phyloP scores from a whole-genome alignment of 108 stramenopile species.

The Pinguiococcus pyrenoidosus region DNA sequence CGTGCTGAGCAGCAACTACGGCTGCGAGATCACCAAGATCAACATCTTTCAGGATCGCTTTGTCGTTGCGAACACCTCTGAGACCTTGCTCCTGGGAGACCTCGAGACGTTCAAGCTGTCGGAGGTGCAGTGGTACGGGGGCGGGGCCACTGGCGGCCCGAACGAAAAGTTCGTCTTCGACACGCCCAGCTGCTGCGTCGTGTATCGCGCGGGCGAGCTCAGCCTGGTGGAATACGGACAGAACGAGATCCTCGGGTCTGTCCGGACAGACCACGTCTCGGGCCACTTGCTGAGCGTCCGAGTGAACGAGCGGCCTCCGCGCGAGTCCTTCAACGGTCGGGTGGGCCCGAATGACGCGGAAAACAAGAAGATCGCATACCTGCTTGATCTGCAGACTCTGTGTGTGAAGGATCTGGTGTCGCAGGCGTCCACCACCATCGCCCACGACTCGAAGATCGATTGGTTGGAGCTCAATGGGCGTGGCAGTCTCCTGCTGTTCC shows the following conservation, averaged over 20 bases:
- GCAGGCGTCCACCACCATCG: slow-evolving; percentile 20
- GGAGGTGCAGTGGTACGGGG: slow-evolving; percentile 38
- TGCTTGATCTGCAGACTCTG: slow-evolving; percentile 44
- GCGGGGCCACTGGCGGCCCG: background rate
- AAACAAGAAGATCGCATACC: slow-evolving; percentile 50
- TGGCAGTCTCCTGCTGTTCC: slow-evolving; percentile 37
- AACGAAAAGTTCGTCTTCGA: slow-evolving; percentile 47
- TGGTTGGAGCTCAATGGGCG: slow-evolving; percentile 48
- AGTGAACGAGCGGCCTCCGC: slow-evolving; percentile 34
- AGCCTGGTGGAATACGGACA: slow-evolving; percentile 44
- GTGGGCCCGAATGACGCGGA: background rate
- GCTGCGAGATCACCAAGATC: slow-evolving; percentile 40
- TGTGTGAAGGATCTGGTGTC: slow-evolving; percentile 42
- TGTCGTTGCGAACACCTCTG: slow-evolving; percentile 42
- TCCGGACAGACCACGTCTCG: slow-evolving; percentile 39
- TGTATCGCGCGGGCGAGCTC: slow-evolving; percentile 41
- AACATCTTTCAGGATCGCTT: slow-evolving; percentile 35
- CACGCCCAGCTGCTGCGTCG: slow-evolving; percentile 28
- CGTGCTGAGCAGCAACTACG: slow-evolving; percentile 32
- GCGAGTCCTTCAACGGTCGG: background rate
- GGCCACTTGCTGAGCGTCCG: slow-evolving; percentile 39
- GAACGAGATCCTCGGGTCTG: slow-evolving; percentile 39
- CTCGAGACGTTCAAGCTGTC: slow-evolving; percentile 39
- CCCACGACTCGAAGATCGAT: slow-evolving; percentile 41
- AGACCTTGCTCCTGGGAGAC: slow-evolving; percentile 43